Evolutionary conservation across 2,329 filamentous ascomycete species (phyloP), one percentile per base, ranked within the genome.

Genomic region (Arthrobotrys conoides): DNA sequence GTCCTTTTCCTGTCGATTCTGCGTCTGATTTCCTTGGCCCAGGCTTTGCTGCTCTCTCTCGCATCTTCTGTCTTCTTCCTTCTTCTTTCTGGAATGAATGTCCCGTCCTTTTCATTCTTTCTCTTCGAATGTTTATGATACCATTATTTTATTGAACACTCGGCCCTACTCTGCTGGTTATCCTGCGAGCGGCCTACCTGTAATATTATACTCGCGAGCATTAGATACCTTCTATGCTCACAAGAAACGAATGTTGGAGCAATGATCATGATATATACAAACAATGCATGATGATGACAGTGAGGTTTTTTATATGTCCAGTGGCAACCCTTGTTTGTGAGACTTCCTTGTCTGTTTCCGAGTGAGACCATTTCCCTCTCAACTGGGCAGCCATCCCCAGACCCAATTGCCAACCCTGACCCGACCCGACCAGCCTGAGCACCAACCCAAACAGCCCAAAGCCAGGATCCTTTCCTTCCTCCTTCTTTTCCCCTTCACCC

Each of bases 71-170:
- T 41, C 38, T 12, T 53, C 24, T 24, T 27, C n/a, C 27, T 12
- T 10, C 49, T 46, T 12, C 16, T 59, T 27, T 59, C 36, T 51
- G 22, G 22, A 33, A 59, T 63, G 67, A 22, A 57, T 27, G 22
- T 41, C 27, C 49, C 12, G 5, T 22, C 20, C 22, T 48, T 30
- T 48, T 22, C n/a, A n/a, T 22, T 20, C 18, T 20, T 48, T 2
- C 5, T 48, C 41, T 48, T 48, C 20, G 46, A 49, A 71, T 71
- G 69, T 72, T 48, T 38, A 66, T 57, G 69, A 72, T 72, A 72
- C 69, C 69, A 72, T 24, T 57, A 53, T 48, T 65, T 14, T 24
- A 51, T 14, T 16, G 12, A n/a, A 14, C 48, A 5, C 24, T 33
- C 24, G 30, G 20, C 18, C 20, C 16, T 12, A 18, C 49, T 2